These are phyloP conservation scores for Podospora fimiseda DNA, from an alignment of 495 filamentous ascomycete species.

Conservation along the genomic window DNA sequence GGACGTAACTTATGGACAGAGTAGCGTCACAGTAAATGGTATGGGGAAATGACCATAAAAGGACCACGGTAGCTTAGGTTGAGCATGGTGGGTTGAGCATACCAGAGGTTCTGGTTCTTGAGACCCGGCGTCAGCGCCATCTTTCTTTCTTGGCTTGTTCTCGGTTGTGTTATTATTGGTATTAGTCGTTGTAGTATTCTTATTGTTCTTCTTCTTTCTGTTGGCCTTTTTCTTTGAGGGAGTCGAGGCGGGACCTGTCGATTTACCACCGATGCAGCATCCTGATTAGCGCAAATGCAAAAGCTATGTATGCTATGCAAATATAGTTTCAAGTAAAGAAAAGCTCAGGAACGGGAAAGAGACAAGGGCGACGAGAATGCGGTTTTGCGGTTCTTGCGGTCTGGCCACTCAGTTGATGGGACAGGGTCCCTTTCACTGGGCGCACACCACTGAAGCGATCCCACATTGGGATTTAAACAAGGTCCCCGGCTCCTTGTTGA, in stretches of 20 bases:
- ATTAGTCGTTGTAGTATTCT: conserved; percentile 37
- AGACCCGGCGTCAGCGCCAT: conserved; percentile 29
- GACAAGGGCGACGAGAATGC: conserved; percentile 12
- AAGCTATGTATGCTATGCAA: not conserved
- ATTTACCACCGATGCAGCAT: conserved; percentile 1
- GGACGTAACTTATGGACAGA: not conserved
- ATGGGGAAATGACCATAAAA: conserved; percentile 4
- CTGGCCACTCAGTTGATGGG: conserved; percentile 6
- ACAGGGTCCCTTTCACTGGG: not conserved
- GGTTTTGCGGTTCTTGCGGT: conserved; percentile 3
- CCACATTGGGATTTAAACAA: conserved; percentile 5
- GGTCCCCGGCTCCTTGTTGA: not conserved
- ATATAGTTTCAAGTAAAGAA: no score
- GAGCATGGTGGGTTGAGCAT: conserved; percentile 15
- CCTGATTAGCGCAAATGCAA: conserved; percentile 23
- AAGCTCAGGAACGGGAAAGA: not conserved
- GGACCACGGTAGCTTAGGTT: conserved; percentile 4
- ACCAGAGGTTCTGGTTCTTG: conserved; percentile 27
- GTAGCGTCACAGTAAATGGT: not conserved
- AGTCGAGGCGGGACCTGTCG: conserved; percentile 11
- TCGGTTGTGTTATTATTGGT: conserved; percentile 1
- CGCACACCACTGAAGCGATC: conserved; percentile 6
- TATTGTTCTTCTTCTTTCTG: conserved; percentile 69
- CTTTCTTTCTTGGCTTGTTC: conserved; percentile 21
- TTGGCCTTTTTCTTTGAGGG: conserved; percentile 15